Conservation (phyloP, 345 rosid genomes). For the Murraya paniculata region DNA sequence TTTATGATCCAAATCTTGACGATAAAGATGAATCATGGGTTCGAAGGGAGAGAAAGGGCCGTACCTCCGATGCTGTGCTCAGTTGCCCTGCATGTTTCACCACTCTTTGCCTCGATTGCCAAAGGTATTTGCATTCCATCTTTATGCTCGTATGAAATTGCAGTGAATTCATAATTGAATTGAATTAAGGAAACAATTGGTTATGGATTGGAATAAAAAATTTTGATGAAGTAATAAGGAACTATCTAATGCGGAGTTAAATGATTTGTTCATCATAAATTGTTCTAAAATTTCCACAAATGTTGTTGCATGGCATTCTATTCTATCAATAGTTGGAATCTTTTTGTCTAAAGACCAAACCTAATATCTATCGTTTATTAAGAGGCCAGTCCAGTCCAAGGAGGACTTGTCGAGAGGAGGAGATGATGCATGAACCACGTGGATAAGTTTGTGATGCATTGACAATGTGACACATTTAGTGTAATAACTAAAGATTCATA, state of each 20-base stretch:
- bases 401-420: background rate
- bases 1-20: constrained; percentile 70
- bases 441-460: background rate
- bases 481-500: background rate
- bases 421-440: background rate
- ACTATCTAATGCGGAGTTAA: background rate
- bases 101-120: constrained; percentile 72
- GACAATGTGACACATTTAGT: background rate
- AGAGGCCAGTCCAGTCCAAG: background rate
- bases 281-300: background rate
- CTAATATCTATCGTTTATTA: background rate
- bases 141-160: background rate
- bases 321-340: background rate
- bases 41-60: constrained; percentile 48
- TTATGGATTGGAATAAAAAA: background rate
- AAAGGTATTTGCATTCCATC: constrained; percentile 46
- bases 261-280: no score
- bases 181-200: background rate
- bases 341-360: background rate
- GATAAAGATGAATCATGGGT: constrained; percentile 70
- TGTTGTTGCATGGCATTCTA: background rate
- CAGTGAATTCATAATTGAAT: background rate
- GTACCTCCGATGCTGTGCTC: constrained; percentile 68
- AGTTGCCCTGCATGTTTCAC: constrained; percentile 92
- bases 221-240: background rate